Base-by-base conservation (phyloP, 768 basidiomycete species). In the Trametes coccinea region DNA sequence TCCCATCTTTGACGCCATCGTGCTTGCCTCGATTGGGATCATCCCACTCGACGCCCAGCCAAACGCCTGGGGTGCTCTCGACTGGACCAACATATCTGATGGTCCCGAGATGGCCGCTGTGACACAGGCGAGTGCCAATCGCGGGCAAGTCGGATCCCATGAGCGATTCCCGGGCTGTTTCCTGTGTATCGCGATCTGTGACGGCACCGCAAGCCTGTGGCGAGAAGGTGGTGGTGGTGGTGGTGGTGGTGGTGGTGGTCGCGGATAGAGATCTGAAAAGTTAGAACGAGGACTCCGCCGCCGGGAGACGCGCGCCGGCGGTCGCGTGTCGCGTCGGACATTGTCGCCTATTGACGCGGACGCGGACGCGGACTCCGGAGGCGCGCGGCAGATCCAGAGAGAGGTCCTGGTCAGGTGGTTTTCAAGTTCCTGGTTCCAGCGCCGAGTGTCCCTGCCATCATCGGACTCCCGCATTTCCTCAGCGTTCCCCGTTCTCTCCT, bases 31-130 rank as follows among this genome's bases (percentile, higher is more conserved):
- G 84, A 7, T 72, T 61, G 17, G 87, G 82, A 68, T 93, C 88
- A 70, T 98, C 96, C 92, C 95, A 98, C 76, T 98, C 96, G 49
- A 98, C 83, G n/a, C 96, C 96, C n/a, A 95, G 80, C 95, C 95
- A 98, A 11, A 74, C 66, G 3, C 90, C 92, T 3, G 75, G 69
- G 0, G 90, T 85, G 13, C 81, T 81, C 16, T 83, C 76, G 17
- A 95, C 85, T 1, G 72, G 64, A 2, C 93, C 93, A 13, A 82
- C 74, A 69, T 82, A 95, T 73, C 75, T 84, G 63, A 96, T 74
- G 4, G 91, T 93, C 2, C 89, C 93, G 46, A 82, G 70, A 67
- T 85, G 71, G 17, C 80, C 83, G 55, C 79, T 75, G 56, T 82
- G 72, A 65, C 64, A 74, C 66, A 93, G 77, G 56, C 92, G 84